These are phyloP conservation scores for Dalbergia cochinchinensis DNA, from an alignment of 306 rosid genomes.

Conservation along the genomic window DNA sequence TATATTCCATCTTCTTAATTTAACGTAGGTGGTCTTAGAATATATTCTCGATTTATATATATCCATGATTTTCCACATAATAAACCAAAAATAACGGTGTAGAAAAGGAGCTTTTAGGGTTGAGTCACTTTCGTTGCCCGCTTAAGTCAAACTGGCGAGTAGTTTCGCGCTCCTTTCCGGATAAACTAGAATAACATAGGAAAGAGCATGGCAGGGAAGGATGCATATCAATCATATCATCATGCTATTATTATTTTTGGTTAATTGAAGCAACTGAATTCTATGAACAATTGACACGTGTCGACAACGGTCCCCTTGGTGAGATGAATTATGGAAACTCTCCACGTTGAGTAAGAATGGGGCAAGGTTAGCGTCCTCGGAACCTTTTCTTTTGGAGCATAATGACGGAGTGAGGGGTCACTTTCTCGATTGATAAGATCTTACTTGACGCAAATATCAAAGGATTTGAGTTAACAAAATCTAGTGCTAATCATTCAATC, in stretches of 20 bases:
- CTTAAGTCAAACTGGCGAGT: neutral
- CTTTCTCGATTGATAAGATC: no score
- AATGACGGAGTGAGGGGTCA: neutral
- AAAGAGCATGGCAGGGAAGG: neutral
- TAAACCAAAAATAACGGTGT: neutral
- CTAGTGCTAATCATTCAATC: no score
- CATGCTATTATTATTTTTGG: no score
- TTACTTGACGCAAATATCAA: no score
- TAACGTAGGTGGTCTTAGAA: no score
- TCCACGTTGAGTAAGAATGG: neutral
- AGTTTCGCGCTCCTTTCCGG: neutral
- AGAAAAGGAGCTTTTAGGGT: neutral
- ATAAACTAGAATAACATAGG: neutral
- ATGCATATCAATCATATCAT: neutral
- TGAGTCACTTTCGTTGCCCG: neutral
- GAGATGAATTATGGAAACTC: neutral
- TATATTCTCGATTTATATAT: no score
- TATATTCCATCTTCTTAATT: no score
- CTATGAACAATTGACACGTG: neutral
- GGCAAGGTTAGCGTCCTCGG: neutral
- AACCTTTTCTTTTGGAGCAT: neutral
- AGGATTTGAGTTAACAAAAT: no score
- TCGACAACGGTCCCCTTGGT: neutral
- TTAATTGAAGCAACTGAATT: neutral
- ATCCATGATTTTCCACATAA: no score